Conservation (phyloP, 108 stramenopile genomes). For the Parmales sp. region DNA sequence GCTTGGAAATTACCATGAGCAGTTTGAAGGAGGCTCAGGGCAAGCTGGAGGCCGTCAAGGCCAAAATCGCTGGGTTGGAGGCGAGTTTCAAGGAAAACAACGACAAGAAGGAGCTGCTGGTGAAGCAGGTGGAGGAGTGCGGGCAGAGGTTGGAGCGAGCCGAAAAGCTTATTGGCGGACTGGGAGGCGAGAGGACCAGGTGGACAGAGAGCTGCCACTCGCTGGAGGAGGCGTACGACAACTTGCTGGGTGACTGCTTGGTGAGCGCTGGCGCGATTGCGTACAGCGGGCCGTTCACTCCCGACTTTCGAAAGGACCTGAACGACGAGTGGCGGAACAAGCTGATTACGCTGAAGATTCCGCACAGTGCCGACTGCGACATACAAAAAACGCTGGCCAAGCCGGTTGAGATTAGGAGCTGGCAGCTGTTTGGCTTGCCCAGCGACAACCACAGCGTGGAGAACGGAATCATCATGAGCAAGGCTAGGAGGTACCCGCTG, state of each 20-base stretch:
- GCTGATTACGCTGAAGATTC: constrained; percentile 20
- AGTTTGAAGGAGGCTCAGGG: constrained; percentile 36
- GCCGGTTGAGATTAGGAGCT: constrained; percentile 44
- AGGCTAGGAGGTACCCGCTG: constrained; percentile 48
- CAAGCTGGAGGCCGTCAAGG: constrained; percentile 34
- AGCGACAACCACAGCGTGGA: constrained; percentile 44
- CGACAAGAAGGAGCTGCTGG: constrained; percentile 33
- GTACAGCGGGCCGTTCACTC: constrained; percentile 54
- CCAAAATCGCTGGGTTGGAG: constrained; percentile 29
- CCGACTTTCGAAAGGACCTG: constrained; percentile 37
- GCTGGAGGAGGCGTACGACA: constrained; percentile 24
- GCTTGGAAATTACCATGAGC: constrained; percentile 36
- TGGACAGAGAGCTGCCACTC: constrained; percentile 43
- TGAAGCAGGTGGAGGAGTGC: constrained; percentile 34
- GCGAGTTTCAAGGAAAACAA: constrained; percentile 27
- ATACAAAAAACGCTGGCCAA: constrained; percentile 41
- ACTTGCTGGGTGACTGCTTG: constrained; percentile 41
- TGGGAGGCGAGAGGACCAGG: constrained; percentile 47
- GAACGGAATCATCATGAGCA: constrained; percentile 41
- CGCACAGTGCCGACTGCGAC: constrained; percentile 23
- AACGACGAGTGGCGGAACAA: constrained; percentile 26
- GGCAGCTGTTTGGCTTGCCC: constrained; percentile 45
- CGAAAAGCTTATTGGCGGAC: constrained; percentile 55
- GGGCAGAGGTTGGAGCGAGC: constrained; percentile 41
- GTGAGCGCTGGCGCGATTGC: constrained; percentile 43